These are phyloP conservation scores for Pseudoperonospora humuli DNA, from an alignment of 352 stramenopile species.

Conservation along the genomic window DNA sequence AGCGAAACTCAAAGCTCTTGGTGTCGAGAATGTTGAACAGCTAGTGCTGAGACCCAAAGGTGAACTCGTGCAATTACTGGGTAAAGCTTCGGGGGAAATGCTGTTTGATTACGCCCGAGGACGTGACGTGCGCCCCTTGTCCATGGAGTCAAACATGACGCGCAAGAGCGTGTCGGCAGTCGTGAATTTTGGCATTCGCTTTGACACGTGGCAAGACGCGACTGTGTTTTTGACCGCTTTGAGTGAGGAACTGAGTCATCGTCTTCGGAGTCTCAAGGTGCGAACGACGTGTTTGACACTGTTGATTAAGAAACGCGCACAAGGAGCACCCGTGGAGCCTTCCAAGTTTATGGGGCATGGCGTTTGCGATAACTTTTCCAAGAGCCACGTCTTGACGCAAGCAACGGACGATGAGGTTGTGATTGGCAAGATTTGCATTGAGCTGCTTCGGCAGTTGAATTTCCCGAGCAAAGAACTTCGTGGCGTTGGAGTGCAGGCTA, in stretches of 20 bases:
- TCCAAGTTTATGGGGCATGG: conserved; percentile 86
- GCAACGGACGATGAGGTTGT: conserved; percentile 46
- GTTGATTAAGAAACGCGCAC: conserved; percentile 72
- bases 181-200: conserved; percentile 90
- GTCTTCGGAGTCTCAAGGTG: conserved; percentile 57
- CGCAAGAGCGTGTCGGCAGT: conserved; percentile 87
- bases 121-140: conserved; percentile 59
- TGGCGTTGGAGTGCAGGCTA: conserved; percentile 71
- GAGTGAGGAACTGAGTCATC: conserved; percentile 56
- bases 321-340: conserved; percentile 60
- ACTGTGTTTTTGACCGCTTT: conserved; percentile 78
- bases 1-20: conserved; percentile 61
- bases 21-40: conserved; percentile 53
- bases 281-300: conserved; percentile 64
- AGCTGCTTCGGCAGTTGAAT: conserved; percentile 52
- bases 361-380: conserved; percentile 82
- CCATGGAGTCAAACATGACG: conserved; percentile 59
- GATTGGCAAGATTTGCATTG: conserved; percentile 45
- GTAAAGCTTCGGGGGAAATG: conserved; percentile 60
- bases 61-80: conserved; percentile 53
- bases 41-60: conserved; percentile 44
- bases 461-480: conserved; percentile 56
- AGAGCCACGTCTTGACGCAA: conserved; percentile 45
- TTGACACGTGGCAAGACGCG: conserved; percentile 67
- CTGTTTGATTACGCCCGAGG: conserved; percentile 73